Conservation (phyloP, 352 stramenopile genomes). For the Phytophthora crassamura region DNA sequence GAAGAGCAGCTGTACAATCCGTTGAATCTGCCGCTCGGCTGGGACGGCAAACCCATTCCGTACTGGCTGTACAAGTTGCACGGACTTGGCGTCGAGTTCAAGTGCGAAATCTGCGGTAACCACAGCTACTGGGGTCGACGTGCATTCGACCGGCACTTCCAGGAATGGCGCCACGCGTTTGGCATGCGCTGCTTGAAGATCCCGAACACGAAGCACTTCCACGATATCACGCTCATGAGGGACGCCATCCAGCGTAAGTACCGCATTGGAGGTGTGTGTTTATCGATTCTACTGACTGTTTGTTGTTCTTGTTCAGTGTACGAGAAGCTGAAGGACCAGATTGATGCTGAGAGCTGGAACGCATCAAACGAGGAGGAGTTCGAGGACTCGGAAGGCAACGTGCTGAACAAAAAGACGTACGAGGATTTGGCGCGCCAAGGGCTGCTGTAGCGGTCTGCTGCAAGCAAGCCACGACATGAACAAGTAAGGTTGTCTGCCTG, state of each 20-base stretch:
- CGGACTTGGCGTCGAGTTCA: conserved; percentile 98
- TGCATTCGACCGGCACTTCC: conserved; percentile 98
- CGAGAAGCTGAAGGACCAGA: conserved; percentile 94
- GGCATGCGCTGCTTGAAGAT: conserved; percentile 99
- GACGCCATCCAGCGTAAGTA: conserved; percentile 91
- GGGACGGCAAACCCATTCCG: conserved; percentile 99
- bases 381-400: conserved; percentile 99
- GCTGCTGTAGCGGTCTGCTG: conserved; percentile 81
- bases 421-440: conserved; percentile 98
- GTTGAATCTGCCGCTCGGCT: conserved; percentile 98
- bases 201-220: conserved; percentile 99
- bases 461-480: conserved; percentile 2
- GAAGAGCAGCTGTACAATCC: conserved; percentile 99
- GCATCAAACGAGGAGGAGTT: conserved; percentile 97
- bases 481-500: conserved; percentile 14
- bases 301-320: conserved; percentile 83
- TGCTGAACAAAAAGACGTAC: conserved; percentile 97
- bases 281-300: conserved; percentile 5
- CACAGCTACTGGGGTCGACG: conserved; percentile 97
- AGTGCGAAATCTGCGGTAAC: conserved; percentile 99
- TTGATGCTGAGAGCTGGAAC: conserved; percentile 95
- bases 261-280: neutral
- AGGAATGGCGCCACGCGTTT: conserved; percentile 97
- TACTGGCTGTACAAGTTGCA: conserved; percentile 99
- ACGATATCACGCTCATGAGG: conserved; percentile 98